A percentile compares a stretch with the other conserved stretches of the same genome.
Evolutionary conservation across 2,329 filamentous ascomycete genomes (phyloP).

Genomic region (Fusarium tupiense): DNA sequence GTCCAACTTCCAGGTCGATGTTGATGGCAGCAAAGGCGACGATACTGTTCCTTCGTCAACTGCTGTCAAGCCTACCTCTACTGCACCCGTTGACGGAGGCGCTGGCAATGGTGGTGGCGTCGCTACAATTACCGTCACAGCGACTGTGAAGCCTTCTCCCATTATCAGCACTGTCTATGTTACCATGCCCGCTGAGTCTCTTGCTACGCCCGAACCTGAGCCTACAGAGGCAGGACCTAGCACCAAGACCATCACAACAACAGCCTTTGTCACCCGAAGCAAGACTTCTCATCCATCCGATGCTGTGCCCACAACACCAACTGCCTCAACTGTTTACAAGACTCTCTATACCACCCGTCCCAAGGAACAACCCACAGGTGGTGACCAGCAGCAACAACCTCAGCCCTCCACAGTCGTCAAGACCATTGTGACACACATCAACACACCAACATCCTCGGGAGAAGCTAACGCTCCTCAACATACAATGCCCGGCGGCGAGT

Average conservation of each 20-base stretch:
- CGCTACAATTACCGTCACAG: slow-evolving; percentile 48
- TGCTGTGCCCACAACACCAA: slow-evolving; percentile 11
- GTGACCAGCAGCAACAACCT: slow-evolving; percentile 8
- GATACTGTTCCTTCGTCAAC: slow-evolving; percentile 34
- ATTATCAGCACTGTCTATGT: slow-evolving; percentile 50
- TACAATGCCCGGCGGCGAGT: slow-evolving; percentile 38
- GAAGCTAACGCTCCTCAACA: slow-evolving; percentile 4
- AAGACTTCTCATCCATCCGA: slow-evolving; percentile 7
- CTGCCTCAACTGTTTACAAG: slow-evolving; percentile 31
- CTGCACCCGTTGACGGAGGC: slow-evolving; percentile 24
- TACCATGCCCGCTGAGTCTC: slow-evolving; percentile 47
- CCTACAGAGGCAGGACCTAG: slow-evolving; percentile 20
- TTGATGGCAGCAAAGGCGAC: slow-evolving; percentile 42
- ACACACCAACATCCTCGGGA: slow-evolving; percentile 11
- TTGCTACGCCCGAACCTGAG: slow-evolving; percentile 17
- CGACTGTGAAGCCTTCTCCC: slow-evolving; percentile 53
- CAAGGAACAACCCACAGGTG: slow-evolving; percentile 17
- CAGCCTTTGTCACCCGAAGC: slow-evolving; percentile 32
- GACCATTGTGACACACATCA: slow-evolving; percentile 30
- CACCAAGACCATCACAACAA: slow-evolving; percentile 38
- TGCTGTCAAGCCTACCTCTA: slow-evolving; percentile 14
- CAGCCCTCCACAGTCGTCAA: slow-evolving; percentile 30
- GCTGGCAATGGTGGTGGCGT: slow-evolving; percentile 16
- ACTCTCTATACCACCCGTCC: slow-evolving; percentile 32
- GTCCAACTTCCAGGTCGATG: slow-evolving; percentile 56